Conservation (phyloP, 2,329 filamentous ascomycete species). For the Colletotrichum zoysiae region DNA sequence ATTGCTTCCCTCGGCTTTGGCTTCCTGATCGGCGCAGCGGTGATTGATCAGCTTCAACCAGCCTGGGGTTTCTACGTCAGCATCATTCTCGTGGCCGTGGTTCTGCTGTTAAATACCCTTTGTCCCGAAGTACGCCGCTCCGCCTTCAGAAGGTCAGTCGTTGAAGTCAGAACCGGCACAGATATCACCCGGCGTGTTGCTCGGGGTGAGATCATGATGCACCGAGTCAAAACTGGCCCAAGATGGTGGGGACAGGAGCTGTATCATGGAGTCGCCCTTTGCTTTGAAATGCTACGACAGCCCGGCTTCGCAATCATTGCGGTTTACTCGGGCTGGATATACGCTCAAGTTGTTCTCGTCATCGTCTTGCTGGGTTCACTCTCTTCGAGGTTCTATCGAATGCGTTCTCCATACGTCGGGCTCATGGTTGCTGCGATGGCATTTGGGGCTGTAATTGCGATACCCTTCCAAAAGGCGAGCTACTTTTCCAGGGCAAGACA, state of each 20-base stretch:
- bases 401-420: conserved; percentile 74
- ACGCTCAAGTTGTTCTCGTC: conserved; percentile 79
- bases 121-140: conserved; percentile 79
- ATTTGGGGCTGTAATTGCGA: conserved; percentile 75
- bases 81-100: conserved; percentile 73
- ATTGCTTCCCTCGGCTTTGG: conserved; percentile 79
- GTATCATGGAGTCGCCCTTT: conserved; percentile 76
- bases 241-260: conserved; percentile 84
- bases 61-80: conserved; percentile 83
- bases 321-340: conserved; percentile 83
- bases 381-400: conserved; percentile 75
- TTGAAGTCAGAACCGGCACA: conserved; percentile 69
- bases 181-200: conserved; percentile 70
- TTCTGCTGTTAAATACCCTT: conserved; percentile 77
- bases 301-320: conserved; percentile 79
- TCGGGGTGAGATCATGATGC: conserved; percentile 81
- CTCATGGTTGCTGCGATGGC: conserved; percentile 75
- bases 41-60: conserved; percentile 74
- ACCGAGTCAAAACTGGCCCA: conserved; percentile 78
- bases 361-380: conserved; percentile 80
- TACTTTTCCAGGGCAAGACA: conserved; percentile 75
- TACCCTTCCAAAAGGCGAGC: conserved; percentile 80
- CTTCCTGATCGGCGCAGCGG: conserved; percentile 77
- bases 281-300: conserved; percentile 78
- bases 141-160: conserved; percentile 75